Evolutionary conservation across 2,329 filamentous ascomycete species (phyloP).

Genomic region (Shiraia sp.): DNA sequence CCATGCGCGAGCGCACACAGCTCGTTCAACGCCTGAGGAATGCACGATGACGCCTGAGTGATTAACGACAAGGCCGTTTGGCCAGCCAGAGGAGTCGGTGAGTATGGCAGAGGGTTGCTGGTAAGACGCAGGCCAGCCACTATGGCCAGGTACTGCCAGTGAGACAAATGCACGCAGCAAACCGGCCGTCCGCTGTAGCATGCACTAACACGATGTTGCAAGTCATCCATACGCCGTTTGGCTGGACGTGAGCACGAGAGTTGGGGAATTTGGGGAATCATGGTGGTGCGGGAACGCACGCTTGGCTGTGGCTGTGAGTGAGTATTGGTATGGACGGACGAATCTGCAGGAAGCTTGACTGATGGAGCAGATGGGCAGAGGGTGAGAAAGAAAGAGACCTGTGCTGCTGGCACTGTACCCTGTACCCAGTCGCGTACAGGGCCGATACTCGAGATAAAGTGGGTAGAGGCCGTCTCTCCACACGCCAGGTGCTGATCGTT

Average conservation of each 20-base stretch:
- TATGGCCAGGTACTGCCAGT: constrained; percentile 20
- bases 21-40: constrained; percentile 5
- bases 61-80: constrained; percentile 8
- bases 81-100: constrained; percentile 25
- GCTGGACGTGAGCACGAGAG: too few species aligned
- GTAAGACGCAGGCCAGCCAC: constrained; percentile 20
- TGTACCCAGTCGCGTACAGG: too few species aligned
- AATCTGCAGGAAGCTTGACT: too few species aligned
- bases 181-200: constrained; percentile 20
- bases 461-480: constrained; percentile 21
- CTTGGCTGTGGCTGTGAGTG: too few species aligned
- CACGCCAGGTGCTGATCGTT: constrained; percentile 29
- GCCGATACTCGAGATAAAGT: too few species aligned
- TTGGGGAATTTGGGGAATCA: too few species aligned
- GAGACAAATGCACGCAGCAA: constrained; percentile 22
- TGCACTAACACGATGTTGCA: constrained; percentile 9
- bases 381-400: too few species aligned
- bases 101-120: constrained; percentile 23
- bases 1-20: constrained; percentile 2
- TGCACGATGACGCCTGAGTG: constrained; percentile 17
- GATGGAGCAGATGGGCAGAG: too few species aligned
- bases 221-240: constrained; percentile 12
- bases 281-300: too few species aligned
- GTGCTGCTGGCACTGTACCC: too few species aligned
- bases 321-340: too few species aligned